Conservation (phyloP, 768 basidiomycete species). For the Pleurotus eryngii region DNA sequence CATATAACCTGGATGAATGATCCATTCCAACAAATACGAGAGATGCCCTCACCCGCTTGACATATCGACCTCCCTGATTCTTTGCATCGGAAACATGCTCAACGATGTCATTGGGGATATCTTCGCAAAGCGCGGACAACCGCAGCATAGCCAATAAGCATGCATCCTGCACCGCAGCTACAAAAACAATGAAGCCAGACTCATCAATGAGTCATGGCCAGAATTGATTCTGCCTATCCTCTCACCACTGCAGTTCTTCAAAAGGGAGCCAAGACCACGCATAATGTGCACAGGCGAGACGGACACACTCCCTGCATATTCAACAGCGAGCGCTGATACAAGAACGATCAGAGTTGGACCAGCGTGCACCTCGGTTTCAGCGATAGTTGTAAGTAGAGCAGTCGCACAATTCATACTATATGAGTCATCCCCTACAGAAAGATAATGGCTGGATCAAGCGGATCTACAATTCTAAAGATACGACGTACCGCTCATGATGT, state of each 20-base stretch:
- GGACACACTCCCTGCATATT: constrained; percentile 52
- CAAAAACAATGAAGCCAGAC: constrained; percentile 8
- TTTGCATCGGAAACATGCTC: constrained; percentile 40
- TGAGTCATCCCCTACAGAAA: constrained; percentile 25
- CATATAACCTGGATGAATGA: constrained; percentile 6
- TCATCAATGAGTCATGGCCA: background rate
- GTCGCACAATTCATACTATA: constrained; percentile 35
- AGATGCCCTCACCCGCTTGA: constrained; percentile 47
- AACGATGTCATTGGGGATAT: constrained; percentile 44
- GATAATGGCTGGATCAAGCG: background rate
- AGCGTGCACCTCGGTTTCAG: constrained; percentile 30
- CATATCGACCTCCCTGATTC: constrained; percentile 46
- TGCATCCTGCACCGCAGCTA: constrained; percentile 73
- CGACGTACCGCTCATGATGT: constrained; percentile 41
- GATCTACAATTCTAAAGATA: background rate
- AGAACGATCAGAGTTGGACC: constrained; percentile 66
- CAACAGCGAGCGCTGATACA: constrained; percentile 63
- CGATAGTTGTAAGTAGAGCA: constrained; percentile 40
- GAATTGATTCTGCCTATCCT: background rate
- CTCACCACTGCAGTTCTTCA: constrained; percentile 3
- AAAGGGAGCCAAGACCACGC: constrained; percentile 32
- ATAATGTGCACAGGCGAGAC: constrained; percentile 48
- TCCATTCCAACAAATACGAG: background rate
- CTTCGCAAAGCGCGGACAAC: constrained; percentile 54
- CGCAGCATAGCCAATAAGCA: constrained; percentile 71